Base-by-base conservation (phyloP, 2,329 filamentous ascomycete species). In the Orbilia javanica region DNA sequence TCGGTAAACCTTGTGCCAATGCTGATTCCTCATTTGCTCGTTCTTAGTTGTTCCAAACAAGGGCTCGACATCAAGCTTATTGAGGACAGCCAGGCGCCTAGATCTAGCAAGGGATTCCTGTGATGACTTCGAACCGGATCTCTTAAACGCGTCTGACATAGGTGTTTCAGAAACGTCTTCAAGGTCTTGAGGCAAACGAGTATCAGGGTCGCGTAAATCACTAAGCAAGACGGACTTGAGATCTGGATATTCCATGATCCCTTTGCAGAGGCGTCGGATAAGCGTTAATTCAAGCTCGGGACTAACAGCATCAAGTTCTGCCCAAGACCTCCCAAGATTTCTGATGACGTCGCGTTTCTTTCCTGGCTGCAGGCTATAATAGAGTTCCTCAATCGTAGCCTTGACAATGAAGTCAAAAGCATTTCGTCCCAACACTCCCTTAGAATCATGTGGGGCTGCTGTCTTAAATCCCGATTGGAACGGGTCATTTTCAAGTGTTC, bases 391-490 rank as follows among this genome's bases (percentile, higher is more conserved):
- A 1, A 74, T 31, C 8, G 63, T 44, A 7, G 55, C 52, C 44
- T 74, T 74, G 15, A 74, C 39, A 13, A 67, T 25, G 13, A 46
- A 39, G 25, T 74, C 70, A 27, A 74, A 74, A 34, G 70, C 70
- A 22, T 57, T 68, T 13, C 70, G 70, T 13, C 70, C 70, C 5
- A 74, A 27, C 6, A 20, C 25, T 7, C 70, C 70, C 27, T 74
- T 74, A 8, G 48, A 42, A 55, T 74, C 70, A 20, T 74, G 70
- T 8, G 70, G 70, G 10, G 63, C 52, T 0, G 63, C 62, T 15
- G 70, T 68, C 29, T 44, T 60, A n/a, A 74, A 74, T 8, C 70
- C 70, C n/a, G 70, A 62, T n/a, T 63, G 25, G 18, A 74, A 74
- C 6, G 70, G 70, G 20, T 74, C 63, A 18, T 53, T 74, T 4